phyloP scores from a whole-genome alignment of 768 basidiomycete genomes.

The Kwoniella sp. region DNA sequence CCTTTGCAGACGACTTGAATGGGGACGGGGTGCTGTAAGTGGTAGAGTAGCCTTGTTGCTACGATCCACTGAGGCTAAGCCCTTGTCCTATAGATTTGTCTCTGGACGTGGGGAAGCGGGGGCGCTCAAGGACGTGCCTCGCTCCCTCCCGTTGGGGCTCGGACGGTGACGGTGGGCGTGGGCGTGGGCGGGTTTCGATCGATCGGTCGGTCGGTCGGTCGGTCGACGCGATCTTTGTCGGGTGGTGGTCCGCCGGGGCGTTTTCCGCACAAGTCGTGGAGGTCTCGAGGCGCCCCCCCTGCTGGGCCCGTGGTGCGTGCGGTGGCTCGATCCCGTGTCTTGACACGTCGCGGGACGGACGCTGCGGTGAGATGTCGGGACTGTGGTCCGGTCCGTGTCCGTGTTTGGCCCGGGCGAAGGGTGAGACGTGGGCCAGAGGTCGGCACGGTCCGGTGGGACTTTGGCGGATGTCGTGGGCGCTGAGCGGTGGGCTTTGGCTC shows the following conservation, averaged over 20 bases:
- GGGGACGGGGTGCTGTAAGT: constrained; percentile 65
- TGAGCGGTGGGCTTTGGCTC: no score
- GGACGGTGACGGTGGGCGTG: no score
- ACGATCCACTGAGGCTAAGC: constrained; percentile 73
- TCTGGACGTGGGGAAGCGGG: constrained; percentile 18
- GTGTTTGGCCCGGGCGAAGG: background rate
- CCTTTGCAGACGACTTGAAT: constrained; percentile 76
- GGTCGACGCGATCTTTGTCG: no score
- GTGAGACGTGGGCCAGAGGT: background rate
- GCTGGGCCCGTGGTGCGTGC: no score
- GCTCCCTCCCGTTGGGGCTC: background rate
- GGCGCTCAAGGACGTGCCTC: constrained; percentile 8
- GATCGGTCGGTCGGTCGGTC: background rate
- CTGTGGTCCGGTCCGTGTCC: background rate
- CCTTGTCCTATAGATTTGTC: constrained; percentile 66
- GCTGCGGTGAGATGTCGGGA: background rate
- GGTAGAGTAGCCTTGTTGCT: constrained; percentile 74
- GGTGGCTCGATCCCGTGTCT: no score
- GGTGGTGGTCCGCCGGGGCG: no score
- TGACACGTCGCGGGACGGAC: no score
- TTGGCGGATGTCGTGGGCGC: no score
- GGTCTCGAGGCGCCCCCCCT: no score
- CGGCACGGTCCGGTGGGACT: no score
- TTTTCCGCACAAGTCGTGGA: no score
- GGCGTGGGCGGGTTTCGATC: background rate